Conservation (phyloP, 73 alveolate genomes). For the Chromera velia region DNA sequence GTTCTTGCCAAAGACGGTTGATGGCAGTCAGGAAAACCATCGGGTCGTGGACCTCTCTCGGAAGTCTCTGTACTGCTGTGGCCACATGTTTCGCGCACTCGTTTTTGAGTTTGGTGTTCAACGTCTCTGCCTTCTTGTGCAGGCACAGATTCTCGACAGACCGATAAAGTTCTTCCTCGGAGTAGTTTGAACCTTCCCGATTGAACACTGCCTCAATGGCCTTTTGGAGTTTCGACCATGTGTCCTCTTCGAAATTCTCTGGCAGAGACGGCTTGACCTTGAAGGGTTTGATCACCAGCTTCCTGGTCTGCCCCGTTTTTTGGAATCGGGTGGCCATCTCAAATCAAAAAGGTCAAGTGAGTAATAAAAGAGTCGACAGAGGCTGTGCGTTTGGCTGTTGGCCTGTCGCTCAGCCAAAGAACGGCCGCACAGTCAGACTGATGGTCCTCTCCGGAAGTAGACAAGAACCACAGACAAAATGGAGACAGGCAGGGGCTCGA, state of each 20-base stretch:
- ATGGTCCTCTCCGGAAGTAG: too few relatives aligned
- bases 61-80: neutral
- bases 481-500: too few relatives aligned
- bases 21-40: neutral
- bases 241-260: neutral
- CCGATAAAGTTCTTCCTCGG: neutral
- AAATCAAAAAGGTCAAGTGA: too few relatives aligned
- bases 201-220: neutral
- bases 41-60: neutral
- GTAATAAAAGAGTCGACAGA: too few relatives aligned
- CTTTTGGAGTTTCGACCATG: neutral
- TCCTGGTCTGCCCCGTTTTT: neutral
- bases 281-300: neutral
- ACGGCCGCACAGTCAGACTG: too few relatives aligned
- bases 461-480: too few relatives aligned
- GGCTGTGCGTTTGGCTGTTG: too few relatives aligned
- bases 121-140: neutral
- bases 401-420: too few relatives aligned
- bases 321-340: too few relatives aligned
- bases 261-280: neutral
- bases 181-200: neutral
- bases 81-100: neutral
- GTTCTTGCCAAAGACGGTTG: neutral
- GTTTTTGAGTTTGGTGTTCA: neutral
- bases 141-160: neutral